These are phyloP conservation scores for Sugiyamaella marilandica DNA, from an alignment of 805 yeast species.

Conservation along the genomic window DNA sequence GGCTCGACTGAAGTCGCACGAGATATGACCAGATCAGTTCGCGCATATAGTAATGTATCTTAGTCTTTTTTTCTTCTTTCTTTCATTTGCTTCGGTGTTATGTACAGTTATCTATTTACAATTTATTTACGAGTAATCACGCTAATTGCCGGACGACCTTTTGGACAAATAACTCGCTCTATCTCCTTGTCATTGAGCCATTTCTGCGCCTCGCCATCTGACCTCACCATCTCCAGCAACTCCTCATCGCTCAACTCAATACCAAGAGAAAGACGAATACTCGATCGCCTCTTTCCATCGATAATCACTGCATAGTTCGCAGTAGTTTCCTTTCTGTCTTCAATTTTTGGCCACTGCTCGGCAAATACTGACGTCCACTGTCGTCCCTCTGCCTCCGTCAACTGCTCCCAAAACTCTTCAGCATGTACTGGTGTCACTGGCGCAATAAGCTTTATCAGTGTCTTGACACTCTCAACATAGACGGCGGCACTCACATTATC, in stretches of 20 bases:
- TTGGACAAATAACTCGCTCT: slow-evolving; percentile 46
- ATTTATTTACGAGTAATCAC: slow-evolving; percentile 12
- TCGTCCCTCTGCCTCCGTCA: slow-evolving; percentile 30
- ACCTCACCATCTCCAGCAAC: slow-evolving; percentile 36
- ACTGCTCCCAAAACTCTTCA: slow-evolving; percentile 73
- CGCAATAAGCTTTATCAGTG: slow-evolving; percentile 57
- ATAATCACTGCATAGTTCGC: slow-evolving; percentile 12
- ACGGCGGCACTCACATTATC: slow-evolving; percentile 38
- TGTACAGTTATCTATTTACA: background rate
- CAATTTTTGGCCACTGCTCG: slow-evolving; percentile 64
- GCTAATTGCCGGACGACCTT: slow-evolving; percentile 21
- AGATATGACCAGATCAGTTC: too few species aligned
- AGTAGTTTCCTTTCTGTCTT: slow-evolving; percentile 15
- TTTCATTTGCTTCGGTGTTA: background rate
- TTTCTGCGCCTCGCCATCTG: slow-evolving; percentile 37
- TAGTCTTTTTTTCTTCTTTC: too few species aligned
- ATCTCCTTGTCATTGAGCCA: slow-evolving; percentile 42
- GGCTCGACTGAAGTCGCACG: too few species aligned
- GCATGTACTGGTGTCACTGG: slow-evolving; percentile 80
- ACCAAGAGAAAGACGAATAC: slow-evolving; percentile 4
- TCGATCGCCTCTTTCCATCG: slow-evolving; percentile 18
- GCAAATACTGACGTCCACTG: slow-evolving; percentile 48
- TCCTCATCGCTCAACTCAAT: slow-evolving; percentile 27
- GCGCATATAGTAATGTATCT: too few species aligned
- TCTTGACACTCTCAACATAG: slow-evolving; percentile 46